Percentiles rank a stretch among this genome's conserved stretches.
Evolutionary conservation across 2,329 filamentous ascomycete species (phyloP).

Genomic region (Domatiomyces globalis): DNA sequence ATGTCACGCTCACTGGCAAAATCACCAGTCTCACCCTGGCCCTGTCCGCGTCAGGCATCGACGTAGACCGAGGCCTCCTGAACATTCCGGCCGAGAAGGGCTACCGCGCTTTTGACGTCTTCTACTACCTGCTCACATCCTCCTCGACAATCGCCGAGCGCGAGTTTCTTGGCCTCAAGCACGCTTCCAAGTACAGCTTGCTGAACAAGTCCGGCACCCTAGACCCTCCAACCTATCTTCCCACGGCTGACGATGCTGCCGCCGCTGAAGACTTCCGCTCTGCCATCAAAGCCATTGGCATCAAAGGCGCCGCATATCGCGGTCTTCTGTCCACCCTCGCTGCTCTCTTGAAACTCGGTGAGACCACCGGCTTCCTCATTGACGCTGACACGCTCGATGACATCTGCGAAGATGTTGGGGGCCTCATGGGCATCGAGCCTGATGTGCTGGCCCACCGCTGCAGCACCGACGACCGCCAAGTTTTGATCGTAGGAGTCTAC

Average conservation of each 20-base stretch:
- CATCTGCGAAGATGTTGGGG: conserved; percentile 78
- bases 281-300: conserved; percentile 78
- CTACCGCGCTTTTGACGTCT: conserved; percentile 89
- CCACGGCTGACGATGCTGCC: conserved; percentile 81
- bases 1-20: conserved; percentile 65
- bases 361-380: conserved; percentile 70
- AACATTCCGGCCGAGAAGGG: conserved; percentile 66
- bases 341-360: conserved; percentile 78
- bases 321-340: conserved; percentile 76
- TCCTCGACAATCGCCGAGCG: conserved; percentile 77
- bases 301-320: conserved; percentile 71
- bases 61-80: conserved; percentile 66
- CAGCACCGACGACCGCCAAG: conserved; percentile 68
- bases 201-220: conserved; percentile 76
- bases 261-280: conserved; percentile 84
- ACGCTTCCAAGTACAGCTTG: conserved; percentile 61
- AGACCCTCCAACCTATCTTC: conserved; percentile 70
- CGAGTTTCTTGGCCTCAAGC: conserved; percentile 71
- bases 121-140: conserved; percentile 91
- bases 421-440: conserved; percentile 72
- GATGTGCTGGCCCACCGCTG: conserved; percentile 66
- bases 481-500: conserved; percentile 74
- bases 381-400: conserved; percentile 75
- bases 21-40: conserved; percentile 62
- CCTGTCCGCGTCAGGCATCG: conserved; percentile 74